Evolutionary conservation across 305 asterid species (phyloP), one percentile per base, ranked within the genome.

Genomic region (Solanum hybrid): DNA sequence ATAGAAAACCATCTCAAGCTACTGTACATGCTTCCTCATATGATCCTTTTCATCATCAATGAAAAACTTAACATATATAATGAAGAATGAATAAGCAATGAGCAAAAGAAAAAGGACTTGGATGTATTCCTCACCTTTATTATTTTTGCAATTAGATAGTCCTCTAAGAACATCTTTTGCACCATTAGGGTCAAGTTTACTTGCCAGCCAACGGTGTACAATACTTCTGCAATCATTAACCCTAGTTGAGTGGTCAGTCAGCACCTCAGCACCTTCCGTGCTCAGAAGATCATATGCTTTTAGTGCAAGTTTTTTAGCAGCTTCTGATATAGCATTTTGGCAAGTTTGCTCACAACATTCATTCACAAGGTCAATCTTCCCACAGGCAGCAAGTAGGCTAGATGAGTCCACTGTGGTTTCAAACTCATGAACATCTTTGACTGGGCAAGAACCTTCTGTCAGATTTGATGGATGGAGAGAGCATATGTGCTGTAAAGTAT

Each of bases 311-410:
- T 96, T 96, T 91, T 91, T 93, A 86, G 99, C 96, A 89, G 98
- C 99, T 90, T 96, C 98, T 73, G 95, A 90, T 88, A 98, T 95
- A 51, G 99, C 97, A 91, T 94, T 96, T 94, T 98, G 97, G 92
- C 99, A 98, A 86, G 94, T 95, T 93, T 98, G 98, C 93, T 95
- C 93, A 86, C 99, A 98, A 90, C 99, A 98, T 92, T 98, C 99
- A 78, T 95, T 98, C 77, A 98, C 98, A 77, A 71, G 92, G 92
- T 98, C 97, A 75, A 98, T 95, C 95, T 95, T 95, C 90, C 92
- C 95, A 85, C 99, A 98, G 29, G 97, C 93, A 86, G 96, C 94
- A 85, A 98, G 97, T 92, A 98, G 98, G 91, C 88, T 92, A 26
- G 97, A 91, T 6, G 96, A 89, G 89, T 98, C 96, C 51, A 96